phyloP scores from a whole-genome alignment of 805 yeast genomes.

The Barnettozyma pratensis region DNA sequence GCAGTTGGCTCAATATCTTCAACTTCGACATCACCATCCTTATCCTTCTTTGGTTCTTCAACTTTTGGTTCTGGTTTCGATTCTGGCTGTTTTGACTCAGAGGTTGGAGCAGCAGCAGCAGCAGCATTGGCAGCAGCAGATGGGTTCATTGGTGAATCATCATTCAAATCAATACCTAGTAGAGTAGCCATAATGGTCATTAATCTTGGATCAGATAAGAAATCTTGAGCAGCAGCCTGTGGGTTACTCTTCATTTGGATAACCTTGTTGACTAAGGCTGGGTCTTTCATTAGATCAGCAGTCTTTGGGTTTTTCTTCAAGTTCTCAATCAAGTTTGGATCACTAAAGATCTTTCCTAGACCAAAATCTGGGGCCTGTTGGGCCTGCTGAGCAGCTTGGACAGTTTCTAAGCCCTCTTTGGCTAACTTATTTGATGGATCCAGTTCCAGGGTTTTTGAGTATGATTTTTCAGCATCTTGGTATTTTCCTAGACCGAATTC shows the following conservation, averaged over 20 bases:
- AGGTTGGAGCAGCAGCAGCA: slow-evolving; percentile 21
- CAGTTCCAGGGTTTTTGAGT: slow-evolving; percentile 72
- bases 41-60: slow-evolving; percentile 28
- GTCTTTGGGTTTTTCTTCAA: slow-evolving; percentile 84
- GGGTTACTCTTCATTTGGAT: slow-evolving; percentile 64
- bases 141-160: slow-evolving; percentile 20
- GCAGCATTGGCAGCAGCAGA: slow-evolving; percentile 12
- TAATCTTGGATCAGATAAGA: slow-evolving; percentile 77
- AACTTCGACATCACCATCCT: slow-evolving; percentile 29
- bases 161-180: slow-evolving; percentile 72
- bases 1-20: slow-evolving; percentile 21
- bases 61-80: slow-evolving; percentile 22
- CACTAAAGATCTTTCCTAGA: slow-evolving; percentile 69
- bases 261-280: slow-evolving; percentile 70
- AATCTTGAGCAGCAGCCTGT: slow-evolving; percentile 59
- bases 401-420: slow-evolving; percentile 69
- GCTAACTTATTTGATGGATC: slow-evolving; percentile 87
- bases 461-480: slow-evolving; percentile 67
- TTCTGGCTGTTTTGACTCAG: slow-evolving; percentile 22
- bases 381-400: slow-evolving; percentile 50
- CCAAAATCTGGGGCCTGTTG: slow-evolving; percentile 66
- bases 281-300: slow-evolving; percentile 81
- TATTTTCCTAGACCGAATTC: slow-evolving; percentile 78
- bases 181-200: slow-evolving; percentile 84
- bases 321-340: slow-evolving; percentile 72